Base-by-base conservation (phyloP, 495 filamentous ascomycete species). In the Parathielavia hyrcaniae region DNA sequence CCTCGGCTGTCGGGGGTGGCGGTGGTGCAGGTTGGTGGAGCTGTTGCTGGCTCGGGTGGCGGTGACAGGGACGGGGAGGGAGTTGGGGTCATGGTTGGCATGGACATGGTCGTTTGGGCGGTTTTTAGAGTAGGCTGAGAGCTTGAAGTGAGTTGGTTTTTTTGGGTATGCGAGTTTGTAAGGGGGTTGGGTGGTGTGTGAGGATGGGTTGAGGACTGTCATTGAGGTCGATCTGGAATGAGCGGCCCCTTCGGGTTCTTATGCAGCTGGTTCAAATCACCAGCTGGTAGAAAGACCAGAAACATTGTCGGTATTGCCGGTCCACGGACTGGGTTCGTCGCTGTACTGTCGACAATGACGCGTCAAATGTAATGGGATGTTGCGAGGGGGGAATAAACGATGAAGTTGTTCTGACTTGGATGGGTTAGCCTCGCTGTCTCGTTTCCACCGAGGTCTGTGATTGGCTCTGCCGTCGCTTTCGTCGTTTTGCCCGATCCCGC, bases 1-100 rank as follows among this genome's bases (percentile, higher is more conserved):
- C 70, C 70, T 56, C 69, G 49, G 47, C 54, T 51, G 56, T 62
- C 69, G 1, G 70, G 70, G 38, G 51, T 50, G 39, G 63, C 63
- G 8, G 59, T 62, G 0, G 56, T 60, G 55, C 63, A 65, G 9
- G 14, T 12, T 46, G 44, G 44, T 12, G 5, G 7, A 23, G 19
- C 19, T 46, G 44, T 5, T 23, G n/a, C n/a, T n/a, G n/a, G n/a
- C n/a, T n/a, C n/a, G 20, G 44, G 44, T 44, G 44, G 1, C n/a
- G n/a, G n/a, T n/a, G 6, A 8, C 14, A 2, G 17, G 30, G 32
- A n/a, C 11, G 48, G 30, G 34, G 46, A 14, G 26, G 26, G 13
- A 19, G 22, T 12, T 46, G 44, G 44, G 7, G 44, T 12, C 23
- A 5, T 9, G 20, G 16, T 4, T 3, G 36, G 36, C 26, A 6